phyloP scores from a whole-genome alignment of 2,329 filamentous ascomycete genomes.

The Drechmeria coniospora region DNA sequence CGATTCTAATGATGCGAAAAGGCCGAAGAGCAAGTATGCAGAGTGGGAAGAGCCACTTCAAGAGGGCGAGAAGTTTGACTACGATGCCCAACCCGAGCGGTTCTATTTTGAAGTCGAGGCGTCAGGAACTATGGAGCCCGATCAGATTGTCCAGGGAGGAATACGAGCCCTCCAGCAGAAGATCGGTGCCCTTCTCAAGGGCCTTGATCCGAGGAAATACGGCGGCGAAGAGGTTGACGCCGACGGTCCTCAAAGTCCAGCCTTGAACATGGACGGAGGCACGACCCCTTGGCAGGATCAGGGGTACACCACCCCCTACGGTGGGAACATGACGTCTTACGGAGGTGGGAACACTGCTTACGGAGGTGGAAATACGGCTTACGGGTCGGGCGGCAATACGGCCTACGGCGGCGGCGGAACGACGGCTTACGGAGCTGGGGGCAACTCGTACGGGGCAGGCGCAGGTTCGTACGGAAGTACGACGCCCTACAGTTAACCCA shows the following conservation, averaged over 20 bases:
- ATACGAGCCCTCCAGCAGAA: slow-evolving; percentile 85
- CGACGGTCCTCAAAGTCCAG: slow-evolving; percentile 51
- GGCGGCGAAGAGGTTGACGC: slow-evolving; percentile 44
- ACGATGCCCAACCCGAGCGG: slow-evolving; percentile 64
- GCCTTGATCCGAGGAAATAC: slow-evolving; percentile 29
- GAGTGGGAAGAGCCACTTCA: slow-evolving; percentile 65
- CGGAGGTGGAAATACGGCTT: slow-evolving; percentile 38
- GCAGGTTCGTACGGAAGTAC: slow-evolving; percentile 26
- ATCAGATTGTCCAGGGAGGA: slow-evolving; percentile 75
- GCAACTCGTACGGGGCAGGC: slow-evolving; percentile 50
- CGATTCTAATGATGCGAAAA: slow-evolving; percentile 16
- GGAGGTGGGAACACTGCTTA: slow-evolving; percentile 53
- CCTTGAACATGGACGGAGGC: slow-evolving; percentile 42
- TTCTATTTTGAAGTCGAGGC: slow-evolving; percentile 95
- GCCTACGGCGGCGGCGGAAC: slow-evolving; percentile 46
- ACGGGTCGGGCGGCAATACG: slow-evolving; percentile 26
- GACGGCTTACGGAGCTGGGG: slow-evolving; percentile 19
- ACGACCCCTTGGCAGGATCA: slow-evolving; percentile 43
- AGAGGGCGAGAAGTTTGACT: slow-evolving; percentile 81
- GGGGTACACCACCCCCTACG: slow-evolving; percentile 57
- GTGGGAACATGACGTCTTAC: slow-evolving; percentile 42
- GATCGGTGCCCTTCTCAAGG: slow-evolving; percentile 61
- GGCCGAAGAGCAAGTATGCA: slow-evolving; percentile 69
- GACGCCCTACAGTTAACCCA: slow-evolving; percentile 31
- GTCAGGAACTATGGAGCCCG: slow-evolving; percentile 74